Percentiles rank a stretch among this genome's conserved stretches.
Conservation (phyloP, 192 early-diverging fungal genomes). For the Backusella westeae region DNA sequence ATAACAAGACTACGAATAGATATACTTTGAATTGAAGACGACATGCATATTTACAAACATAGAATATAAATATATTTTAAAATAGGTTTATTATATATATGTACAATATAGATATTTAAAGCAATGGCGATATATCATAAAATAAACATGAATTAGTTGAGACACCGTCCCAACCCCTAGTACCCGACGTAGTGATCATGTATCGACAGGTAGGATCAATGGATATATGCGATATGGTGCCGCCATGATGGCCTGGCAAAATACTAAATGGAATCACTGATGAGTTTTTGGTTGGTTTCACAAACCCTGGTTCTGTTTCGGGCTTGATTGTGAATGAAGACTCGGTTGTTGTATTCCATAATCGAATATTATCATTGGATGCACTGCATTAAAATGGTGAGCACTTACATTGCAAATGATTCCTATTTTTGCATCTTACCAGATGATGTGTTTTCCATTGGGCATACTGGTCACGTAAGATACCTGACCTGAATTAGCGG, state of each 20-base stretch:
- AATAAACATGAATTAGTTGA: constrained; percentile 83
- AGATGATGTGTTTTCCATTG: constrained; percentile 80
- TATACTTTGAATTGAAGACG: too few relatives aligned
- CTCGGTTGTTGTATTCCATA: constrained; percentile 77
- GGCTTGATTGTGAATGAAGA: constrained; percentile 38
- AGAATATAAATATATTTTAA: not conserved
- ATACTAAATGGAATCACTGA: constrained; percentile 80
- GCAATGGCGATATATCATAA: constrained; percentile 71
- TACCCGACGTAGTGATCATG: constrained; percentile 91
- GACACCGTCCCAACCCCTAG: constrained; percentile 93
- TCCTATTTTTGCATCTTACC: constrained; percentile 47
- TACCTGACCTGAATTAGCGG: constrained; percentile 87
- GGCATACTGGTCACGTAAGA: constrained; percentile 71
- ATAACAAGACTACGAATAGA: too few relatives aligned
- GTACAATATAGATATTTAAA: constrained; percentile 18
- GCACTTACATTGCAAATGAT: not conserved
- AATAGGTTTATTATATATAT: constrained; percentile 5
- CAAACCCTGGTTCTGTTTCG: constrained; percentile 23
- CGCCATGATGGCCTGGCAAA: constrained; percentile 92
- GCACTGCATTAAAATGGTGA: constrained; percentile 48
- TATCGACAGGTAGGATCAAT: constrained; percentile 74
- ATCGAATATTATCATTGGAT: constrained; percentile 88
- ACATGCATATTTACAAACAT: not conserved
- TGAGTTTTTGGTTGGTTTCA: constrained; percentile 22
- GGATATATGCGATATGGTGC: constrained; percentile 73